These are phyloP conservation scores for Skeletonema costatum DNA, from an alignment of 108 stramenopile species.

Conservation along the genomic window DNA sequence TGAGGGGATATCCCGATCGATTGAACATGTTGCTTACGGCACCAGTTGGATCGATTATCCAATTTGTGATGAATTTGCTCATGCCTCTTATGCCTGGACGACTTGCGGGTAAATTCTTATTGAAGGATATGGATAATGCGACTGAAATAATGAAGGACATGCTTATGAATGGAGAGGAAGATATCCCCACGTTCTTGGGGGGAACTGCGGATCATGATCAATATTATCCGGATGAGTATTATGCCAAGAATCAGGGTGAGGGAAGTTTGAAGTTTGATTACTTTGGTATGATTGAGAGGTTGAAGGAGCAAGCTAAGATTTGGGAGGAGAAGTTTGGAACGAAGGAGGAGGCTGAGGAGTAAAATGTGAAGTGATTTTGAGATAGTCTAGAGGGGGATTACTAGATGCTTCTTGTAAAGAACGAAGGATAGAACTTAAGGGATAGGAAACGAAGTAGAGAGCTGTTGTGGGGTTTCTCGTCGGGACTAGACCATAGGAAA, in stretches of 20 bases:
- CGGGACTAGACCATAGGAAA: background rate
- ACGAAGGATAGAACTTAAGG: background rate
- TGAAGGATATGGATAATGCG: conserved; percentile 63
- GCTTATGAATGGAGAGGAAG: conserved; percentile 81
- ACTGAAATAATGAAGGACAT: conserved; percentile 58
- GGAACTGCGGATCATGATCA: conserved; percentile 80
- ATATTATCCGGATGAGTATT: conserved; percentile 77
- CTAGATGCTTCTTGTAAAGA: background rate
- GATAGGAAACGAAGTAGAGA: background rate
- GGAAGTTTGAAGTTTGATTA: conserved; percentile 89
- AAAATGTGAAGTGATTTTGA: background rate
- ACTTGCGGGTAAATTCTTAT: conserved; percentile 72
- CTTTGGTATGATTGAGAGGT: conserved; percentile 84
- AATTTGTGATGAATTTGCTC: conserved; percentile 88
- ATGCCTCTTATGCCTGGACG: conserved; percentile 88
- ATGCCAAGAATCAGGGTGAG: conserved; percentile 73
- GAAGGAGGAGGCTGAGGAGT: background rate
- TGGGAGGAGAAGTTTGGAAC: conserved; percentile 34
- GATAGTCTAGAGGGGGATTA: background rate
- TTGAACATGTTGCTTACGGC: conserved; percentile 77
- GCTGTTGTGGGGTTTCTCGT: background rate
- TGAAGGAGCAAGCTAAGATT: conserved; percentile 55
- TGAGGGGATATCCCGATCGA: conserved; percentile 87
- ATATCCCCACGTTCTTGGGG: conserved; percentile 87
- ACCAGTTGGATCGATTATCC: conserved; percentile 80